phyloP scores from a whole-genome alignment of 352 stramenopile species.

The Pythium dissotocum region DNA sequence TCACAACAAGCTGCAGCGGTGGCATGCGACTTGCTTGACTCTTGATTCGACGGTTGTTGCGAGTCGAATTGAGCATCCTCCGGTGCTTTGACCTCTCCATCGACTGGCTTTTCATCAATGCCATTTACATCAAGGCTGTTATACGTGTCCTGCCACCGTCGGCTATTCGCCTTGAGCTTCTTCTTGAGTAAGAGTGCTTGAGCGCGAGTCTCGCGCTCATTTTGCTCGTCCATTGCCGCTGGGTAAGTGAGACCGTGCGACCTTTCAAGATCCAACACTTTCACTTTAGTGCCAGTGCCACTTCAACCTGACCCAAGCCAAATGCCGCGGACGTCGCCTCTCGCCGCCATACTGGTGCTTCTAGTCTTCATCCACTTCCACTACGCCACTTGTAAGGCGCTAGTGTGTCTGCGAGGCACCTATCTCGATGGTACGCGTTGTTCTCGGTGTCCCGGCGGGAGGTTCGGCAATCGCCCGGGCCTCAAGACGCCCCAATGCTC shows the following conservation, averaged over 20 bases:
- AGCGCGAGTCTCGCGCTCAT: neutral
- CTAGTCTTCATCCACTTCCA: neutral
- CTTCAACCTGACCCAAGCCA: slow-evolving; percentile 1
- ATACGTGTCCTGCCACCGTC: neutral
- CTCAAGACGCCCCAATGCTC: slow-evolving; percentile 46
- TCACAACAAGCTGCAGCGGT: neutral
- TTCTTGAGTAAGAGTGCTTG: slow-evolving; percentile 33
- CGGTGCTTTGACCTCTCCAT: neutral
- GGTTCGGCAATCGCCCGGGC: slow-evolving; percentile 43
- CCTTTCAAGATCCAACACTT: slow-evolving; percentile 22
- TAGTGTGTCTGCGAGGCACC: slow-evolving; percentile 46
- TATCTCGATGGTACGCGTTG: slow-evolving; percentile 50
- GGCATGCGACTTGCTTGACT: neutral
- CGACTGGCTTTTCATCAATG: neutral
- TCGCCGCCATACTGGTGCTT: neutral
- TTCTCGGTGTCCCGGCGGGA: slow-evolving; percentile 47
- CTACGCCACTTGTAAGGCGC: slow-evolving; percentile 6
- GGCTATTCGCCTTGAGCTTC: slow-evolving; percentile 12
- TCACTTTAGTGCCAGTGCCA: slow-evolving; percentile 7
- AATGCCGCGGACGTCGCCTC: neutral
- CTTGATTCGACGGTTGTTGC: no score
- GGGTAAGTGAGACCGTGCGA: slow-evolving; percentile 1
- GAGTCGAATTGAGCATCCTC: no score
- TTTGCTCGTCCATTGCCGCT: slow-evolving; percentile 9
- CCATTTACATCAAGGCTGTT: neutral